phyloP scores from a whole-genome alignment of 139 green algal species.

The Picochlorum sp. region DNA sequence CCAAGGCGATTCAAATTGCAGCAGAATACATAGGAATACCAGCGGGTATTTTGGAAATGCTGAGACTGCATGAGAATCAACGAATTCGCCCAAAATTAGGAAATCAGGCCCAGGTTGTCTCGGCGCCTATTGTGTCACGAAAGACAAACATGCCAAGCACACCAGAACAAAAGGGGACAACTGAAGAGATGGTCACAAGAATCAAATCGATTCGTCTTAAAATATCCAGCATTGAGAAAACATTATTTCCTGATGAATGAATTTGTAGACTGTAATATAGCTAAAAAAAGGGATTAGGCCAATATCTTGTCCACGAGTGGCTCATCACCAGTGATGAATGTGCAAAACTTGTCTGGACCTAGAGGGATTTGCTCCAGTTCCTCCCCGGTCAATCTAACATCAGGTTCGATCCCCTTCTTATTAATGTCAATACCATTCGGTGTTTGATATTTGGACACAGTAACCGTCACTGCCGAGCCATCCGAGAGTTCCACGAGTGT shows the following conservation, averaged over 20 bases:
- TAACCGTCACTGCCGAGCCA: conserved; percentile 85
- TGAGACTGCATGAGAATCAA: background rate
- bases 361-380: conserved; percentile 16
- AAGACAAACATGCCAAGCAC: background rate
- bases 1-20: background rate
- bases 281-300: background rate
- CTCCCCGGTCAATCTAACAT: conserved; percentile 24
- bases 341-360: conserved; percentile 14
- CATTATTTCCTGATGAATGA: too few species aligned
- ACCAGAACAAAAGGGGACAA: background rate
- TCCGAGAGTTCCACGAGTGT: conserved; percentile 79
- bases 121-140: background rate
- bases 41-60: background rate
- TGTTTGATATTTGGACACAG: conserved; percentile 80
- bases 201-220: too few species aligned
- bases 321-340: conserved; percentile 11
- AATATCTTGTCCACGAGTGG: background rate
- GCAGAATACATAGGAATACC: background rate
- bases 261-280: too few species aligned
- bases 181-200: too few species aligned
- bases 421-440: conserved; percentile 69
- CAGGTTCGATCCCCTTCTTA: conserved; percentile 46
- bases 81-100: background rate
- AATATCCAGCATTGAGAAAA: too few species aligned
- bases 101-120: background rate